Conservation (phyloP, 805 yeast species). For the Lachancea meyersii region DNA sequence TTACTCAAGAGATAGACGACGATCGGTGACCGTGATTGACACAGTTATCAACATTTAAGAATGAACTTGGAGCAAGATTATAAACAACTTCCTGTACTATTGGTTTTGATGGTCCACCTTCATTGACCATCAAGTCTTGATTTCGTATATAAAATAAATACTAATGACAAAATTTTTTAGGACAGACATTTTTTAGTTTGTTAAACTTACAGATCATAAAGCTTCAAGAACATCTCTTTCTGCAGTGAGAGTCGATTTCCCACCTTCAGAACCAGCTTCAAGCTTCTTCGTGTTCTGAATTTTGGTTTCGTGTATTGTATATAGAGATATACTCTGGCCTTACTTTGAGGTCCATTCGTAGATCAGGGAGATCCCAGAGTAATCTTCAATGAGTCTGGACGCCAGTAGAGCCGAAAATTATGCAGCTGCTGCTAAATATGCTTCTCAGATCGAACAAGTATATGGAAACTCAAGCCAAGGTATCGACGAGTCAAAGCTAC, state of each 20-base stretch:
- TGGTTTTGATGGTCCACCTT: no score
- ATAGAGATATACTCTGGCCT: constrained; percentile 1
- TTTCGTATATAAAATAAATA: background rate
- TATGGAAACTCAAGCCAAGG: constrained; percentile 25
- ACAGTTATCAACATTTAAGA: no score
- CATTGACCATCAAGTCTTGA: no score
- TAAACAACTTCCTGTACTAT: no score
- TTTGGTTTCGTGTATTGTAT: constrained; percentile 2
- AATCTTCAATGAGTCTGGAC: constrained; percentile 12
- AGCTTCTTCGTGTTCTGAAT: background rate
- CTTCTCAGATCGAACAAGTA: constrained; percentile 24
- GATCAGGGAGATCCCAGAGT: constrained; percentile 1
- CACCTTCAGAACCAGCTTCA: background rate
- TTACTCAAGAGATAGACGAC: constrained; percentile 36
- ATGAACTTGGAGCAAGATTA: no score
- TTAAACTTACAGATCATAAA: background rate
- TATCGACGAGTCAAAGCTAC: constrained; percentile 26
- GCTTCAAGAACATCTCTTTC: background rate
- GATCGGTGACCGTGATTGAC: no score
- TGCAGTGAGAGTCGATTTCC: background rate
- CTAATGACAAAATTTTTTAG: background rate
- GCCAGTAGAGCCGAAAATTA: constrained; percentile 8
- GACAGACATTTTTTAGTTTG: no score
- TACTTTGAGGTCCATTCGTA: background rate
- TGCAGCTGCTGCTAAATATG: constrained; percentile 16